Evolutionary conservation across 2,329 filamentous ascomycete genomes (phyloP), one percentile per base, ranked within the genome.

Genomic region (Penicillium sp.): DNA sequence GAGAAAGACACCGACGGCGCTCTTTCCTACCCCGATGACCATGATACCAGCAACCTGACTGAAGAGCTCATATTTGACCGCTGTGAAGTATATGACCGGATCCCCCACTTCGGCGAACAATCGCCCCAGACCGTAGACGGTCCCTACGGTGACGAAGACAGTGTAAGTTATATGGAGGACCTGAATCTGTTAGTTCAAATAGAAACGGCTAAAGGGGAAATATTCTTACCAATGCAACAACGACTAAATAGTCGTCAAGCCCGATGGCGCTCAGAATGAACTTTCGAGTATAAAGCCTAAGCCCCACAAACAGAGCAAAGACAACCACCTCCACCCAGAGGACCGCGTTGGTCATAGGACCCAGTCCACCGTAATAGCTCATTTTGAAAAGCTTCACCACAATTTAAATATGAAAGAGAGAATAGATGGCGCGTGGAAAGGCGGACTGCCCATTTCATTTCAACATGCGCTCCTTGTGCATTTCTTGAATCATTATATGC

Each of bases 1-100:
- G 3, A 65, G 49, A 42, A 65, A 63, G 10, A 48, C 45, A 16
- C 62, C 62, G 10, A 65, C 61, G 0, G 62, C 62, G 1, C 40
- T 29, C 40, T 65, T 65, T 4, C 61, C 62, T 2, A 63, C 52
- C 2, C 62, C 62, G 22, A 63, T 65, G 21, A 56, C 57, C 57
- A 65, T 63, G n/a, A 65, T 55, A 11, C 61, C 62, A 9, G 62
- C 61, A 1, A 63, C 58, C 18, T 65, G 62, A 32, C 59, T 59
- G 46, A 65, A 63, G 1, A 66, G 14, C 45, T 66, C 63, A 39
- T 65, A 66, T 27, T 62, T 65, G 14, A 62, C 54, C 6, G 63
- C 63, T 5, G 55, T 61, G 34, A 56, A 58, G 38, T 66, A 66
- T 31, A 44, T 57, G 3, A 16, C 42, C 24, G 56, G 47, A 47